Base-by-base conservation (phyloP, 108 stramenopile species). In the Aurantiochytrium sp. region DNA sequence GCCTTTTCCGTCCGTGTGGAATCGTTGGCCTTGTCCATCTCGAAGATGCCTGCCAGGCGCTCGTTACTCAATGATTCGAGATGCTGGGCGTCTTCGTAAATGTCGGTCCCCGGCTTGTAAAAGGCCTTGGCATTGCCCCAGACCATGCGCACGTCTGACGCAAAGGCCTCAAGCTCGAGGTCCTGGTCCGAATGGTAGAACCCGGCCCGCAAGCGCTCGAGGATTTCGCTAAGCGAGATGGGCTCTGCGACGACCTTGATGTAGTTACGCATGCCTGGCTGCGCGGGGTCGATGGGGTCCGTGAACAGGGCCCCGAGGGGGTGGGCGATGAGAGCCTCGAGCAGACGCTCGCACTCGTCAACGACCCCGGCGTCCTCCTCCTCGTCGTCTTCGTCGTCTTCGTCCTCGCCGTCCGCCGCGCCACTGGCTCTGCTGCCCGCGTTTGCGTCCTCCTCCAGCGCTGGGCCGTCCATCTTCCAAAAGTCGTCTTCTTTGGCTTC, bases 391-490 rank as follows among this genome's bases (percentile, higher is more conserved):
- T 48, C 73, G 6, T 41, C 39, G 8, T 81, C 73, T 30, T 48
- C 73, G 73, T 27, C 39, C n/a, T n/a, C n/a, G n/a, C n/a, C n/a
- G n/a, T n/a, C n/a, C n/a, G n/a, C n/a, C n/a, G n/a, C n/a, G n/a
- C n/a, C n/a, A n/a, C n/a, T n/a, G n/a, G n/a, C n/a, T n/a, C n/a
- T n/a, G n/a, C n/a, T n/a, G n/a, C n/a, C n/a, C n/a, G n/a, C n/a
- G n/a, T n/a, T n/a, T n/a, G n/a, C n/a, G n/a, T n/a, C n/a, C n/a
- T n/a, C n/a, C n/a, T n/a, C n/a, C n/a, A n/a, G n/a, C n/a, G n/a
- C n/a, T n/a, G n/a, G n/a, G n/a, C n/a, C n/a, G 50, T 41, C 73
- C 6, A 81, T 41, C 73, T 48, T 30, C 73, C 73, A 81, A 81
- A 48, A 81, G 1, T 48, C 3, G 24, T 48, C 45, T 48, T 81